Evolutionary conservation across 768 basidiomycete genomes (phyloP), one percentile per base, ranked within the genome.

Genomic region (Lactarius trivialis): DNA sequence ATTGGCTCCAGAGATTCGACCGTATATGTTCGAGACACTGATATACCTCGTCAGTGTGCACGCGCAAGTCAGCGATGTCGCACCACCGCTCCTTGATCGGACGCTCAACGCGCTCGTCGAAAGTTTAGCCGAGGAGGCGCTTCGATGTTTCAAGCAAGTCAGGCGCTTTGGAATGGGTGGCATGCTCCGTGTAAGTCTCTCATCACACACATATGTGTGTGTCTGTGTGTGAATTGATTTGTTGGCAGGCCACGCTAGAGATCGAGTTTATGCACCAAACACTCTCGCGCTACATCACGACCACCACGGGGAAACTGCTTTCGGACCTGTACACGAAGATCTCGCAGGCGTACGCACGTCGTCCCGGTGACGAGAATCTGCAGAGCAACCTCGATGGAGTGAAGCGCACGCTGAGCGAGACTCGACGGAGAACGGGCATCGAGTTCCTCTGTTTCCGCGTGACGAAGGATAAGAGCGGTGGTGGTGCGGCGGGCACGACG

Each of bases 201-300:
- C n/a, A n/a, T n/a, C n/a, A n/a, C n/a, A n/a, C n/a, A n/a, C n/a
- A n/a, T n/a, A n/a, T n/a, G n/a, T n/a, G n/a, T n/a, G n/a, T n/a
- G n/a, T n/a, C n/a, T n/a, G n/a, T n/a, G 12, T 3, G 52, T 26
- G 30, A 19, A 17, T 24, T 54, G 59, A 60, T 21, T 39, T 11
- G 34, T 26, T 41, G 6, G 28, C 72, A 98, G 94, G 97, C 97
- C 15, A 98, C 97, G 5, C 85, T 99, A 30, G 96, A 98, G 74
- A 97, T 98, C 67, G 97, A 98, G 76, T 98, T 98, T 77, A 86
- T 98, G 80, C 96, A 99, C 73, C 97, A 98, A 76, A 93, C 91
- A 7, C 78, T 99, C 45, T 85, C 87, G 33, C 86, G 90, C 67
- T 95, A 96, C 71, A 89, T 98, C 58, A 89, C 90, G 17, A 78